Evolutionary conservation across 2,329 filamentous ascomycete species (phyloP), one percentile per base, ranked within the genome.

Genomic region (Colletotrichum cuscutae): DNA sequence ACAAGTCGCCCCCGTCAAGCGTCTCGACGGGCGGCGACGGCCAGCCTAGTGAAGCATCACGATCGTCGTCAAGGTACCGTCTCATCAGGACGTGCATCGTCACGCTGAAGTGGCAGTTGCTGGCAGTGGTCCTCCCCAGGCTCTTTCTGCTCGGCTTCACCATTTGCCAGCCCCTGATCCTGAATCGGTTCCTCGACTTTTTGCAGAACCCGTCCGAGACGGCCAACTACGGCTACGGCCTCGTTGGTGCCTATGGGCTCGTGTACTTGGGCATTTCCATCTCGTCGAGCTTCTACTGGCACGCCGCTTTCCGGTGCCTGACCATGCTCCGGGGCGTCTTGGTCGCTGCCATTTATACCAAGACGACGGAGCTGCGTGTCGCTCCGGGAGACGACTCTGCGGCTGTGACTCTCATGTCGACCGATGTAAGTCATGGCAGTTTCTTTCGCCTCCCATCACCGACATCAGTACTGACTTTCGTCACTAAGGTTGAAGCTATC

Each of bases 251-350:
- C 0, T 82, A 82, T 13, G 74, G 81, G 3, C 73, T 86, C 1
- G 78, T 86, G 4, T 86, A 86, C 66, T 68, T 83, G 11, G 84
- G 85, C 2, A 81, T 85, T 35, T 84, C 85, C 2, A 84, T 79
- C 8, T 72, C 75, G 4, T 76, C 75, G 22, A 75, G 76, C 46
- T 75, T 76, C 22, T 76, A 76, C 71, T 73, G 75, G 65, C 75
- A 76, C 63, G 76, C 77, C 6, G 75, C 71, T 9, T 78, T 75
- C 32, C 76, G 77, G 2, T 73, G 75, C n/a, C 74, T 77, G 49
- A 71, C 77, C 4, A 79, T 77, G 74, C 75, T 80, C 15, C 73
- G 79, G 12, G 79, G 79, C 35, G 70, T 77, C 2, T 59, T 81
- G 15, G 77, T 80, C 49, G 65, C 74, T 1, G 58, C 79, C 26